phyloP scores from a whole-genome alignment of 164 flowering plant species.

The Nymphaea thermarum region DNA sequence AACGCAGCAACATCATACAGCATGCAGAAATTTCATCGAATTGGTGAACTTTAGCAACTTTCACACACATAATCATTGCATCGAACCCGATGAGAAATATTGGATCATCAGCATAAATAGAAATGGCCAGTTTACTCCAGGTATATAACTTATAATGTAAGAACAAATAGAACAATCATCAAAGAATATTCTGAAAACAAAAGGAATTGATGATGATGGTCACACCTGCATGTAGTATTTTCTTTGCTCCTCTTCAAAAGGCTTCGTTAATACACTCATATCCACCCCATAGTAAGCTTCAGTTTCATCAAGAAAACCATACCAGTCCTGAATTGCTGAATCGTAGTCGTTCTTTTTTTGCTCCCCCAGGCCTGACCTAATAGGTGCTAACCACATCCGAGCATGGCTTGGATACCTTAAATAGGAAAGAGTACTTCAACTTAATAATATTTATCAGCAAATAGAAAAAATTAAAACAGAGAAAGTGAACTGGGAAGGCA shows the following conservation, averaged over 20 bases:
- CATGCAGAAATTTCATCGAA: too few relatives aligned
- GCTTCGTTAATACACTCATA: conserved; percentile 64
- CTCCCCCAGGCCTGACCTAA: conserved; percentile 62
- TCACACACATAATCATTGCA: too few relatives aligned
- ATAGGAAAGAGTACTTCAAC: neutral
- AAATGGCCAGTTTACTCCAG: too few relatives aligned
- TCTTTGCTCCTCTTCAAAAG: conserved; percentile 71
- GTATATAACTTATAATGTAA: too few relatives aligned
- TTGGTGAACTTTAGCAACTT: too few relatives aligned
- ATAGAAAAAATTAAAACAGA: too few relatives aligned
- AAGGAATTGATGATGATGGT: neutral
- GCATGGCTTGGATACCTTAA: conserved; percentile 99
- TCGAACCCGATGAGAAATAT: too few relatives aligned
- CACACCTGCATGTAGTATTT: conserved; percentile 81
- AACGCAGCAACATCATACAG: too few relatives aligned
- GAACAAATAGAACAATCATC: neutral
- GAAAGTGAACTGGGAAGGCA: too few relatives aligned
- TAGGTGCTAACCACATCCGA: conserved; percentile 95
- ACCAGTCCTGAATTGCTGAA: conserved; percentile 69
- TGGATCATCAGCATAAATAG: too few relatives aligned
- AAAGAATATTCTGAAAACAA: neutral
- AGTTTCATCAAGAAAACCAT: conserved; percentile 50
- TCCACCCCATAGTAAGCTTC: conserved; percentile 77
- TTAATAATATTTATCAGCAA: neutral
- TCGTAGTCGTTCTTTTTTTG: conserved; percentile 66